Evolutionary conservation across 805 yeast species (phyloP).

Genomic region (Lachancea fermentati): DNA sequence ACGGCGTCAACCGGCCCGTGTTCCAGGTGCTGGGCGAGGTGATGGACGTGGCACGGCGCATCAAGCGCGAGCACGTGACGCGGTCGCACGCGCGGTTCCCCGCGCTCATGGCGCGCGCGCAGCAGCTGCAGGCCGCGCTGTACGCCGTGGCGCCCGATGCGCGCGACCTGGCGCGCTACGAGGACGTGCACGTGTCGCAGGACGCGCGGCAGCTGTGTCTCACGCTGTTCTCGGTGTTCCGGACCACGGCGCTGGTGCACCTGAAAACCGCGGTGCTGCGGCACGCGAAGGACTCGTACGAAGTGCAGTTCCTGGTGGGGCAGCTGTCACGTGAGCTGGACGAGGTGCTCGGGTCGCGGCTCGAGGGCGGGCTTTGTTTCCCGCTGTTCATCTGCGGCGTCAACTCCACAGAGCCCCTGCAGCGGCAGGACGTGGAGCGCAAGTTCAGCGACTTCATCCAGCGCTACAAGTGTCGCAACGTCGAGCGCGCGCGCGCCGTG

Average conservation of each 20-base stretch:
- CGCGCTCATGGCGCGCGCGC: slow-evolving; percentile 14
- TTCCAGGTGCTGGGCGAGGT: slow-evolving; percentile 64
- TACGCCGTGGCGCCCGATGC: slow-evolving; percentile 14
- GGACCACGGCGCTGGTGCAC: slow-evolving; percentile 61
- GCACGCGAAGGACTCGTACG: slow-evolving; percentile 37
- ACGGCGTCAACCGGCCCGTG: slow-evolving; percentile 68
- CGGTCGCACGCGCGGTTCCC: slow-evolving; percentile 14
- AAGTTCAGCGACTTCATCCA: slow-evolving; percentile 52
- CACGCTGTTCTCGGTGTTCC: slow-evolving; percentile 66
- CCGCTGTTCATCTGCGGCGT: slow-evolving; percentile 77
- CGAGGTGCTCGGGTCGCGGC: slow-evolving; percentile 55
- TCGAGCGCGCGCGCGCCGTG: slow-evolving; percentile 36
- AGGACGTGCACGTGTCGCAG: slow-evolving; percentile 20
- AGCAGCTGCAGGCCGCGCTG: slow-evolving; percentile 12
- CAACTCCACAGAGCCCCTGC: slow-evolving; percentile 49
- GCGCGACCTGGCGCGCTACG: slow-evolving; percentile 16
- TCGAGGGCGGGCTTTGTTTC: slow-evolving; percentile 68
- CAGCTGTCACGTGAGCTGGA: slow-evolving; percentile 55
- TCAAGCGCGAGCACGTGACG: slow-evolving; percentile 35
- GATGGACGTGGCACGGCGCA: slow-evolving; percentile 50
- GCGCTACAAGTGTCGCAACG: slow-evolving; percentile 66
- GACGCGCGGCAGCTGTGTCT: slow-evolving; percentile 60
- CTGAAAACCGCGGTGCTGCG: slow-evolving; percentile 56
- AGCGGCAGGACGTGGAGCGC: slow-evolving; percentile 44
- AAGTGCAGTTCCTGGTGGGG: slow-evolving; percentile 52